Conservation (phyloP, 208 protist genomes). For the Porcisia deanei region DNA sequence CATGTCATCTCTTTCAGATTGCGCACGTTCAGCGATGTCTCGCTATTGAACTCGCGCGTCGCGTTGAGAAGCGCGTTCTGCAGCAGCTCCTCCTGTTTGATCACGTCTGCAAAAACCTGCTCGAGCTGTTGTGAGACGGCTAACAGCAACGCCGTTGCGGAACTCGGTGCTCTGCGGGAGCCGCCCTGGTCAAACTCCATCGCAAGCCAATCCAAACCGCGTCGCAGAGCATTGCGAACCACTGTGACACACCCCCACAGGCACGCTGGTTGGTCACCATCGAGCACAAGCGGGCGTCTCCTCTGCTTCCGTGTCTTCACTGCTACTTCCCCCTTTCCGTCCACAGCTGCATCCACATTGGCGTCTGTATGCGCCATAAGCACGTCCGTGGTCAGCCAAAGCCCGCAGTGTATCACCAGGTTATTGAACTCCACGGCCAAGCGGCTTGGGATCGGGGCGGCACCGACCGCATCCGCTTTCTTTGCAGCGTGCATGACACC, state of each 20-base stretch:
- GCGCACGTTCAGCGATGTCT: constrained; percentile 46
- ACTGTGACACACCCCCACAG: constrained; percentile 56
- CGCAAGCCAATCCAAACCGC: constrained; percentile 43
- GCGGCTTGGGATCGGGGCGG: constrained; percentile 32
- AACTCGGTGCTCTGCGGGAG: not conserved
- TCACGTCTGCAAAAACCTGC: constrained; percentile 24
- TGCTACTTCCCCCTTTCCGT: not conserved
- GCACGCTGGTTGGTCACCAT: constrained; percentile 49
- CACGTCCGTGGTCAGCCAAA: constrained; percentile 57
- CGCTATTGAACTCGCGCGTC: constrained; percentile 45
- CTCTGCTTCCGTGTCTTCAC: not conserved
- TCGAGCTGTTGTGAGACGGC: constrained; percentile 42
- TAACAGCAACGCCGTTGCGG: constrained; percentile 20
- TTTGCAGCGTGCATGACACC: not conserved
- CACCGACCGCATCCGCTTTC: not conserved
- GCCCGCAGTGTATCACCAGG: constrained; percentile 54
- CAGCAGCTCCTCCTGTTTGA: constrained; percentile 61
- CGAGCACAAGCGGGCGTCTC: constrained; percentile 39
- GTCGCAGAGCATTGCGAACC: constrained; percentile 60
- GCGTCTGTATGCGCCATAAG: constrained; percentile 37
- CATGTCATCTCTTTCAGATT: constrained; percentile 48
- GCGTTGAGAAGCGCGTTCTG: constrained; percentile 33
- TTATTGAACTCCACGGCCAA: constrained; percentile 69
- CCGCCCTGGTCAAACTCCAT: constrained; percentile 15
- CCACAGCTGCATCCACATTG: constrained; percentile 7